A percentile compares a stretch with the other conserved stretches of the same genome.
Conservation (phyloP, 345 rosid genomes). For the Excoecaria cochinchinensis region DNA sequence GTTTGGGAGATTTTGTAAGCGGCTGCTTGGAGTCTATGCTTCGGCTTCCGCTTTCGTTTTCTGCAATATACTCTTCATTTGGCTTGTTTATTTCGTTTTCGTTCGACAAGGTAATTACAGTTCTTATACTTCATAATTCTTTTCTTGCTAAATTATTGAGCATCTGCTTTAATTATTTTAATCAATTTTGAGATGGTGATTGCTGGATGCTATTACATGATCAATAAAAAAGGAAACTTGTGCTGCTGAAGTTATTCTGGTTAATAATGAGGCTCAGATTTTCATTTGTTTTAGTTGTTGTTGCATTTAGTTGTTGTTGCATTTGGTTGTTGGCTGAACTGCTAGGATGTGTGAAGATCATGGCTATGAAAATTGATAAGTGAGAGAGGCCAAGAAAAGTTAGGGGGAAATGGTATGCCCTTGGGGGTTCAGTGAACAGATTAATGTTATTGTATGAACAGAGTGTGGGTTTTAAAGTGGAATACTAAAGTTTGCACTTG, state of each 20-base stretch:
- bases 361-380: too few species aligned
- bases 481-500: not conserved
- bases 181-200: not conserved
- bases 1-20: conserved; percentile 44
- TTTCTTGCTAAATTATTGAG: not conserved
- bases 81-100: conserved; percentile 42
- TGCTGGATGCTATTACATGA: not conserved
- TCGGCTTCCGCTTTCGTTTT: conserved; percentile 60
- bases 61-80: conserved; percentile 40
- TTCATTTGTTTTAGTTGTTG: not conserved
- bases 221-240: not conserved
- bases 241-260: not conserved
- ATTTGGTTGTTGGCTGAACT: not conserved
- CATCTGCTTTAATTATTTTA: not conserved
- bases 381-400: not conserved
- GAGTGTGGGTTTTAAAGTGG: not conserved
- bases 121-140: not conserved
- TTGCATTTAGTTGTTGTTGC: too few species aligned
- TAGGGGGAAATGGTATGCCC: not conserved
- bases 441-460: not conserved
- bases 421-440: too few species aligned
- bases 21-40: conserved; percentile 41
- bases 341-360: not conserved
- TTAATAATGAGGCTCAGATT: not conserved
- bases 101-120: conserved; percentile 43